Evolutionary conservation across 1,139 yeast genomes (phyloP), one percentile per base, ranked within the genome.

Genomic region (Suhomyces ambrosiae): DNA sequence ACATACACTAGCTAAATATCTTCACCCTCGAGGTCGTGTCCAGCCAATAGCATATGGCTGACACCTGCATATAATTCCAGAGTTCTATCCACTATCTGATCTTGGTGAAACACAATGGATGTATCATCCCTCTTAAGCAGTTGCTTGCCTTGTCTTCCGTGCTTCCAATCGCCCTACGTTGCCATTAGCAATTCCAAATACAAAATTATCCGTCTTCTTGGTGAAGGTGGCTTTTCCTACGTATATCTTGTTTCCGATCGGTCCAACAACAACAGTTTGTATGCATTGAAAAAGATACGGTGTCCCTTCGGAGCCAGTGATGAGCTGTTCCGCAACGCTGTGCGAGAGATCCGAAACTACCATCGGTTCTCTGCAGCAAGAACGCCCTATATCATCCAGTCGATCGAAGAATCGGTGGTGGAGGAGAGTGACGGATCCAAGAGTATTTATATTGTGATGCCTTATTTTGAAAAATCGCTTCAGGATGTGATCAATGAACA

Each of bases 161-260:
- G 55, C 32, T 39, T 71, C 32, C 46, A 73, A 29, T 58, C 69
- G 7, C 84, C 85, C 0, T 65, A 63, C 9, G 56, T 80, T 5
- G 48, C 65, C n/a, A 71, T 82, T 44, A 79, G 80, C 51, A 74
- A 66, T 43, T 59, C 63, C 25, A 61, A 59, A 30, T 80, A 78
- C 58, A 68, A 61, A 45, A 83, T 90, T n/a, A 63, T 80, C 34
- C 75, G 79, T 44, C 71, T 90, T 15, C 64, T 90, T 5, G 96
- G 96, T 7, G 97, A 89, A 63, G 95, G 96, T 1, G 95, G 95
- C 5, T 86, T 86, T 54, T 82, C 95, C 1, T 88, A 85, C 52
- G 95, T 88, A n/a, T 90, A 90, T 54, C 67, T 88, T 24, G 96
- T 88, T 7, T 47, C 61, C 9, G 60, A 54, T 24, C 71, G 74